phyloP scores from a whole-genome alignment of 169 alveolate genomes.

The Babesia ovata region DNA sequence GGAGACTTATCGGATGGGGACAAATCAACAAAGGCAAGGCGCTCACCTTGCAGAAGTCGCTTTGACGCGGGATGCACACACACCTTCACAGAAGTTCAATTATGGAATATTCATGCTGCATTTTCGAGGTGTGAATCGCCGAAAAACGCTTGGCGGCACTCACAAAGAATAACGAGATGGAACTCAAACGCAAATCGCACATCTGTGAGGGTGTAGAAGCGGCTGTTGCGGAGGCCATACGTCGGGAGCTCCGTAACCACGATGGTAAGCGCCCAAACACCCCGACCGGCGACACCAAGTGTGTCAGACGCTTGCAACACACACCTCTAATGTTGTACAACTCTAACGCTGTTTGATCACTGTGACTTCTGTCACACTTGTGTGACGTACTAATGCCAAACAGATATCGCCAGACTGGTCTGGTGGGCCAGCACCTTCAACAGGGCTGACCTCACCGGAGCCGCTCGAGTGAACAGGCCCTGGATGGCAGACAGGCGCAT shows the following conservation, averaged over 20 bases:
- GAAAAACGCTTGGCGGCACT: neutral
- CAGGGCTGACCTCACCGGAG: conserved; percentile 6
- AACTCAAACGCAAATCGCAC: conserved; percentile 16
- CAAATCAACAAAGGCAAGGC: conserved; percentile 87
- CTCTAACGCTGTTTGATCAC: neutral
- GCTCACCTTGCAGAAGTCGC: conserved; percentile 73
- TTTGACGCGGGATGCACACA: conserved; percentile 1
- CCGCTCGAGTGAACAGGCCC: conserved; percentile 2
- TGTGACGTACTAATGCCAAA: neutral
- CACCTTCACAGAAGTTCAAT: neutral
- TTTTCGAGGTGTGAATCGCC: neutral
- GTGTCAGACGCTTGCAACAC: neutral
- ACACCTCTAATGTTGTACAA: neutral
- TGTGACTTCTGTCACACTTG: neutral
- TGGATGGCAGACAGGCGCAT: conserved; percentile 9
- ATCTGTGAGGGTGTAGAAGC: conserved; percentile 2
- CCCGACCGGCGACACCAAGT: neutral
- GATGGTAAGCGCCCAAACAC: conserved; percentile 24
- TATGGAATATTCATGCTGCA: conserved; percentile 46
- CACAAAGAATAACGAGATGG: conserved; percentile 11
- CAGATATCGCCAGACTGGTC: conserved; percentile 29
- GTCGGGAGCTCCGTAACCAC: conserved; percentile 28
- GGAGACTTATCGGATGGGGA: conserved; percentile 99
- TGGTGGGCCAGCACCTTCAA: conserved; percentile 39
- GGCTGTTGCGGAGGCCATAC: conserved; percentile 34